These are phyloP conservation scores for Hypoxylon lienhwacheense DNA, from an alignment of 495 filamentous ascomycete species.

Conservation along the genomic window DNA sequence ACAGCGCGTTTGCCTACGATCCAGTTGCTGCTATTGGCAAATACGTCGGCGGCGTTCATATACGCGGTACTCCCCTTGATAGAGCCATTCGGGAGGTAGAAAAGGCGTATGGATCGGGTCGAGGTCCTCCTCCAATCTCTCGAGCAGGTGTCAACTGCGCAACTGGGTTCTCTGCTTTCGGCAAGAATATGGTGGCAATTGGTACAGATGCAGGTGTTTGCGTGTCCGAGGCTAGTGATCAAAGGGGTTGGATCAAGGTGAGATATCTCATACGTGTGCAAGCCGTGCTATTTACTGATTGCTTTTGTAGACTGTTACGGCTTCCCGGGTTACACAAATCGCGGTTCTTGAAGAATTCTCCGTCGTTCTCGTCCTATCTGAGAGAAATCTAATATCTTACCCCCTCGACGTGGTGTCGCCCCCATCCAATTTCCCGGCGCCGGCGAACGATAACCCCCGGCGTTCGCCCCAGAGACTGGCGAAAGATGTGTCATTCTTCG, in stretches of 20 bases:
- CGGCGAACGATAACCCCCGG: conserved; percentile 64
- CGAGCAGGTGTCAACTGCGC: conserved; percentile 88
- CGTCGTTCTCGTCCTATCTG: conserved; percentile 84
- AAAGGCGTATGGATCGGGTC: conserved; percentile 64
- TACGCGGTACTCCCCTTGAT: conserved; percentile 88
- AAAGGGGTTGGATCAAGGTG: conserved; percentile 86
- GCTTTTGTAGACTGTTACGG: conserved; percentile 64
- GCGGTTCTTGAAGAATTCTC: conserved; percentile 95
- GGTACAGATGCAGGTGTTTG: conserved; percentile 95
- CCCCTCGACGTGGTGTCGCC: conserved; percentile 89
- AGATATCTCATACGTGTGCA: conserved; percentile 35
- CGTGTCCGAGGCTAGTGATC: conserved; percentile 79
- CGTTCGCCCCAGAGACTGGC: conserved; percentile 90
- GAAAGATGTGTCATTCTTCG: conserved; percentile 94
- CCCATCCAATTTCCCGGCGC: conserved; percentile 61
- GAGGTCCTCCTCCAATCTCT: conserved; percentile 75
- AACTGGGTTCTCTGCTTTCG: conserved; percentile 79
- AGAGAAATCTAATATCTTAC: conserved; percentile 90
- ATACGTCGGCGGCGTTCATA: conserved; percentile 52
- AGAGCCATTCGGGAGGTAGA: conserved; percentile 89
- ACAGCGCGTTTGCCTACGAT: conserved; percentile 86
- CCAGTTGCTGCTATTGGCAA: conserved; percentile 55
- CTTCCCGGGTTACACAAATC: conserved; percentile 81
- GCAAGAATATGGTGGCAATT: conserved; percentile 87
- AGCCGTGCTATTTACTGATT: conserved; percentile 10